Conservation (phyloP, 805 yeast species). For the Grigorovia yakushimaensis region DNA sequence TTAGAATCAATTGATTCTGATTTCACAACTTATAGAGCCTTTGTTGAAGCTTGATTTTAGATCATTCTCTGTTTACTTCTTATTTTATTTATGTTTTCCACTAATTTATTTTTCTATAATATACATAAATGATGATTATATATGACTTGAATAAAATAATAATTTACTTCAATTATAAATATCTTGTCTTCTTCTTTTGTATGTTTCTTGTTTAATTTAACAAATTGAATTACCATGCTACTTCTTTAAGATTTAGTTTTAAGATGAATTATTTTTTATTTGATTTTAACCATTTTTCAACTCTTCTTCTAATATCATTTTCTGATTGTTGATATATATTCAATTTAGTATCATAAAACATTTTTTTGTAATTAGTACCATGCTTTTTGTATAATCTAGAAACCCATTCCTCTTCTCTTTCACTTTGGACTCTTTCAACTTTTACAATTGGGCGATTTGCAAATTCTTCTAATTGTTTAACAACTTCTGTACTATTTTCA, state of each 20-base stretch:
- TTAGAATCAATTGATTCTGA: constrained; percentile 41
- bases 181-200: neutral
- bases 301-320: constrained; percentile 71
- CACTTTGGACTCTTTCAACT: constrained; percentile 49
- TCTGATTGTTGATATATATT: constrained; percentile 75
- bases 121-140: neutral
- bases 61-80: neutral
- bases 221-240: too few species aligned
- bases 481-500: constrained; percentile 42
- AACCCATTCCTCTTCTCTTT: constrained; percentile 70
- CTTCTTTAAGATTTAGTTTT: too few species aligned
- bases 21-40: constrained; percentile 84
- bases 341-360: constrained; percentile 81
- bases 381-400: constrained; percentile 55
- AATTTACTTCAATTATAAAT: neutral
- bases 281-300: constrained; percentile 57
- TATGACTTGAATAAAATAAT: neutral
- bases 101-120: neutral
- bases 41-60: constrained; percentile 48
- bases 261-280: constrained; percentile 30
- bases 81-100: neutral
- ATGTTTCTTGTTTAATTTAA: too few species aligned
- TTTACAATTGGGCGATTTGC: constrained; percentile 35
- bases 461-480: constrained; percentile 57
- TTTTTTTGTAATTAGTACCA: constrained; percentile 79